Evolutionary conservation across 352 stramenopile genomes (phyloP).

Genomic region (Globisporangium alternatum): DNA sequence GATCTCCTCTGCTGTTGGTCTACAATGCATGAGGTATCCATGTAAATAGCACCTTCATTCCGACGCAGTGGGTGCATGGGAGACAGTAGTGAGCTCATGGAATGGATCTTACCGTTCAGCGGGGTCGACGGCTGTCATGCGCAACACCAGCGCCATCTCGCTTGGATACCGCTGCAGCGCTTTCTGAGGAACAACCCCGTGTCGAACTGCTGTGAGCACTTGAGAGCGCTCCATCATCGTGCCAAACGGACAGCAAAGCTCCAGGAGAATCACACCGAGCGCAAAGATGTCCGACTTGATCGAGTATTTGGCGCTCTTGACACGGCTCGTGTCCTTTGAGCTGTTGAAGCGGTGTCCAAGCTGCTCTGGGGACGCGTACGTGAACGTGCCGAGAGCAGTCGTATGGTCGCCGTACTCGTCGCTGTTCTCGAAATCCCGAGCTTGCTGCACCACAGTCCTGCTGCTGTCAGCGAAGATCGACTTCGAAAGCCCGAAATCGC

Average conservation of each 20-base stretch:
- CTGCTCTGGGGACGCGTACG: constrained; percentile 86
- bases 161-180: constrained; percentile 55
- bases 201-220: constrained; percentile 71
- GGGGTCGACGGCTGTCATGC: constrained; percentile 77
- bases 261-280: constrained; percentile 79
- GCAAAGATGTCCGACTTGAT: constrained; percentile 87
- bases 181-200: constrained; percentile 75
- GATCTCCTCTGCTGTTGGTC: constrained; percentile 55
- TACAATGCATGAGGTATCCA: background rate
- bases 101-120: constrained; percentile 35
- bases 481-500: constrained; percentile 69
- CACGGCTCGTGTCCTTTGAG: constrained; percentile 32
- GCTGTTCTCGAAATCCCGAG: constrained; percentile 23
- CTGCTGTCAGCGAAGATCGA: constrained; percentile 33
- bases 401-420: constrained; percentile 57
- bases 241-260: constrained; percentile 76
- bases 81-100: background rate
- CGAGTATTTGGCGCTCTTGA: constrained; percentile 79
- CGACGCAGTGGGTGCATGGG: background rate
- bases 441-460: constrained; percentile 19
- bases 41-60: background rate
- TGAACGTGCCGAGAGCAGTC: constrained; percentile 77
- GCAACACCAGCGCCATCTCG: constrained; percentile 71
- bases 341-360: constrained; percentile 61
- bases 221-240: constrained; percentile 88